Evolutionary conservation across 1,139 yeast genomes (phyloP), one percentile per base, ranked within the genome.

Genomic region (Nakaseomyces delphensis): DNA sequence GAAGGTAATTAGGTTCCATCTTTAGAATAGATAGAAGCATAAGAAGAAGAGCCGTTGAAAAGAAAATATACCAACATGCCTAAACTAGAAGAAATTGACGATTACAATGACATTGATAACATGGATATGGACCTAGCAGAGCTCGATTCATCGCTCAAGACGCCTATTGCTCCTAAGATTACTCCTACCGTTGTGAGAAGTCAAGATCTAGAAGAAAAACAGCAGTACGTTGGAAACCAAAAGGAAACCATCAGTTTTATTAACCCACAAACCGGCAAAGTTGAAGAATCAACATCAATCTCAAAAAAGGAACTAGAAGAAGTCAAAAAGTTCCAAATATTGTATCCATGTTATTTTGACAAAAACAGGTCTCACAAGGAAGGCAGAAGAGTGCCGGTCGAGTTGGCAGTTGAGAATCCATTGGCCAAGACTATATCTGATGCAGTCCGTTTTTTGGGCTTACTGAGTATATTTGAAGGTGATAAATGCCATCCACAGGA

Each of bases 261-360:
- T 16, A 54, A 57, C 28, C 61, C 62, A 38, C 36, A 54, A 35
- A 49, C 57, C 16, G 56, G 54, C 30, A 45, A 47, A 43, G 43
- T 52, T 32, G 55, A 54, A 45, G 45, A 54, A 42, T 46, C 60
- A 38, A 40, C 57, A 23, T 45, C 48, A 15, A 54, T 64, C 41
- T 48, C 59, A n/a, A 59, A 59, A 20, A 62, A 62, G 42, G 64
- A 63, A 23, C 31, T 60, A 40, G 77, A 74, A 44, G 76, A 79
- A 56, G 71, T 85, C 53, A 78, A 76, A 57, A 63, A 68, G 44
- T 77, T 86, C 69, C 89, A 83, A 62, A 62, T 84, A 36, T 55
- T 91, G 33, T 91, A 91, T 58, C 98, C 98, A 13, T 83, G 95
- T 56, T 91, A 91, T 65, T 91, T 91, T 61, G 97, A 91, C 64